phyloP scores from a whole-genome alignment of 2,329 filamentous ascomycete species.

The Phialocephala sp. region DNA sequence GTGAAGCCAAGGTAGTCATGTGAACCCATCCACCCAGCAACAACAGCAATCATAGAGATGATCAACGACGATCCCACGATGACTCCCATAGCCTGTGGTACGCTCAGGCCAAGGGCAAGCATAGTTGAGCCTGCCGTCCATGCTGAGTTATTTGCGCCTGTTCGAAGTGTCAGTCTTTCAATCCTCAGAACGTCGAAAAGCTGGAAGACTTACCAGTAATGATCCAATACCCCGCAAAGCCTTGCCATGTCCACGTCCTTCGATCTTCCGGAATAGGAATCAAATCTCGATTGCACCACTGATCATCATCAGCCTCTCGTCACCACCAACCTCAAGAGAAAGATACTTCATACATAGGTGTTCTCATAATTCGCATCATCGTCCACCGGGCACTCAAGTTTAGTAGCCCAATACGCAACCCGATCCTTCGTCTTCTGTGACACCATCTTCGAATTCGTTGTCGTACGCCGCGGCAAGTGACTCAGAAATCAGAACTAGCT shows the following conservation, averaged over 20 bases:
- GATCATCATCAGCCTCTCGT: constrained; percentile 8
- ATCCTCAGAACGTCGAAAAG: not conserved
- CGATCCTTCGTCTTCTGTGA: constrained; percentile 29
- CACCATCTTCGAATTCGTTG: constrained; percentile 23
- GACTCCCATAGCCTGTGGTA: constrained; percentile 41
- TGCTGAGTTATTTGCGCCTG: constrained; percentile 39
- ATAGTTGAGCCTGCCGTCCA: constrained; percentile 41
- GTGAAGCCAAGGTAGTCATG: constrained; percentile 45
- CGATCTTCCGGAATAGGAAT: constrained; percentile 36
- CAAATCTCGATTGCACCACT: constrained; percentile 37
- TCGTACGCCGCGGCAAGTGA: not conserved
- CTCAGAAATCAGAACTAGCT: not conserved
- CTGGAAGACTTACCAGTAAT: constrained; percentile 34
- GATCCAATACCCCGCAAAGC: constrained; percentile 42
- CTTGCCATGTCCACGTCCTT: constrained; percentile 42
- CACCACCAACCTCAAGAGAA: not conserved
- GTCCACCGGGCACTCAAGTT: constrained; percentile 35
- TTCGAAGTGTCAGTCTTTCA: constrained; percentile 11
- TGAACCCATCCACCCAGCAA: constrained; percentile 45
- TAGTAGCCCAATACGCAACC: constrained; percentile 29
- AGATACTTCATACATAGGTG: constrained; percentile 29
- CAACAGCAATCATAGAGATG: constrained; percentile 42
- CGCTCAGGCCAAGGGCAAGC: constrained; percentile 40
- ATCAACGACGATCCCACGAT: constrained; percentile 45
- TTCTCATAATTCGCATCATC: constrained; percentile 36